Conservation (phyloP, 768 basidiomycete species). For the Leccinum ochraceum region DNA sequence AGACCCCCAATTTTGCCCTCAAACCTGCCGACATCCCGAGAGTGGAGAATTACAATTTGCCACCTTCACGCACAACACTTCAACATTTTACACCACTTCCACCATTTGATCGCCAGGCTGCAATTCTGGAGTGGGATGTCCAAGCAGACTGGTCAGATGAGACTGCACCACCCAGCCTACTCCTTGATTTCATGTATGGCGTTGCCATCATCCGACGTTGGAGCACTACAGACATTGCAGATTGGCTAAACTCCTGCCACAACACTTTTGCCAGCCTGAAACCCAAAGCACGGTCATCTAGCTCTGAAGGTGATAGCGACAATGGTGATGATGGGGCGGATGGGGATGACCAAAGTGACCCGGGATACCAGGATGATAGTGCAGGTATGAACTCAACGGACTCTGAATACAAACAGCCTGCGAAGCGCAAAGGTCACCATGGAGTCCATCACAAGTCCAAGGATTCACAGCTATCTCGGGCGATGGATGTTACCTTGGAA, state of each 20-base stretch:
- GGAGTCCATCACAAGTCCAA: neutral
- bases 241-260: neutral
- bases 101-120: neutral
- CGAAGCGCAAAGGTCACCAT: neutral
- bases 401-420: neutral
- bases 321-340: too few species aligned
- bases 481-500: slow-evolving; percentile 72
- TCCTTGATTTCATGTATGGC: neutral
- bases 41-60: neutral
- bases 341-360: neutral
- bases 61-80: neutral
- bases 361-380: neutral
- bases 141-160: neutral
- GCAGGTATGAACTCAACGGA: too few species aligned
- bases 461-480: neutral
- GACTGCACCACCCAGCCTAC: neutral
- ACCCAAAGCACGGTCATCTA: neutral
- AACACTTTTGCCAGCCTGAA: neutral
- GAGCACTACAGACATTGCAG: neutral
- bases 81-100: neutral
- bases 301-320: neutral
- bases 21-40: neutral
- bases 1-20: neutral
- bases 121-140: neutral
- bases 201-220: neutral